Evolutionary conservation across 192 early-diverging fungal genomes (phyloP), one percentile per base, ranked within the genome.

Genomic region (Coemansia sp.): DNA sequence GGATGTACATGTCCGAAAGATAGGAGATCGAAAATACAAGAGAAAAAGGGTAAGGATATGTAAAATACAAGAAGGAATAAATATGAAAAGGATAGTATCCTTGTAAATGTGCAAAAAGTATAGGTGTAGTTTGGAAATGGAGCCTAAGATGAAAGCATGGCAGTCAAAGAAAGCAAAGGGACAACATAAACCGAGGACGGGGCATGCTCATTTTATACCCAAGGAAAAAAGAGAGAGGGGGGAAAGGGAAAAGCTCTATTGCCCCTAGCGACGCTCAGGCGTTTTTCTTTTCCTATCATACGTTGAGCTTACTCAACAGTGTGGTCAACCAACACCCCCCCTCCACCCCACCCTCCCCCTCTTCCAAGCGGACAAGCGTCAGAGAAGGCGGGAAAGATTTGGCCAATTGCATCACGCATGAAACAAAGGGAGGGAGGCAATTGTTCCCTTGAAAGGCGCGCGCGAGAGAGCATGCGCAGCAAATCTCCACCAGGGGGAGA

Each of bases 1-100:
- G 74, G 68, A 81, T 81, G 60, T 81, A 81, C 79, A 81, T 80
- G n/a, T 40, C 64, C n/a, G 40, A 3, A 29, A 27, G 52, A 20
- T 41, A 15, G 46, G 61, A 47, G 61, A 31, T 33, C 10, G 5
- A 38, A 41, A 66, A 66, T 66, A 66, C 65, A 66, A n/a, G 36
- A 50, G 12, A 39, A 11, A 36, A 66, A 52, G 27, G 13, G 18
- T 10, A 57, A 12, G 12, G 0, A 57, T 4, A 57, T 60, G 24
- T 53, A 60, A 60, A 60, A 18, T 34, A 60, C 31, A 36, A 55
- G 27, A 55, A 27, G 27, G 27, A 10, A 50, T 22, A 43, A 43
- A 43, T 43, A 43, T 50, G 9, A 15, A 33, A 60, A 29, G 12
- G 8, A 38, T 38, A 38, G 7, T 38, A 38, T 38, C 36, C 36